Evolutionary conservation across 2,329 filamentous ascomycete species (phyloP).

Genomic region (Peltaster fructicola): DNA sequence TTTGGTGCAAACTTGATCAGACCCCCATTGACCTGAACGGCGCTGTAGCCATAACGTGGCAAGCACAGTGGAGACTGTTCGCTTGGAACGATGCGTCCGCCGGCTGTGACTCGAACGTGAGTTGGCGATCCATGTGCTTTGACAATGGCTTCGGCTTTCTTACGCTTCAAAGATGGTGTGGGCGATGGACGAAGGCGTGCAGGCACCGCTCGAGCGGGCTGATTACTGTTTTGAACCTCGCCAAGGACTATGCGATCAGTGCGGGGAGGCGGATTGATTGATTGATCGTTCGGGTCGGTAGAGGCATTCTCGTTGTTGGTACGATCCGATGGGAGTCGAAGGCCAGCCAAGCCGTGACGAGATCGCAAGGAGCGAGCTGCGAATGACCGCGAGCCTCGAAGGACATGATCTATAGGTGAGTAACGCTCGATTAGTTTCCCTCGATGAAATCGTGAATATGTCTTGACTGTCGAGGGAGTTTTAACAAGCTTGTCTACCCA

Average conservation of each 20-base stretch:
- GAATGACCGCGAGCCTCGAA: conserved; percentile 20
- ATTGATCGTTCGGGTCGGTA: conserved; percentile 6
- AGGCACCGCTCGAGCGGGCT: conserved; percentile 10
- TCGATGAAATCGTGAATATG: too few relatives aligned
- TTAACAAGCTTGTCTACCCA: conserved; percentile 10
- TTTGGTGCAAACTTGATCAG: conserved; percentile 22
- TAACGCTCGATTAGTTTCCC: conserved; percentile 8
- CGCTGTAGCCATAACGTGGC: conserved; percentile 22
- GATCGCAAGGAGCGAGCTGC: conserved; percentile 19
- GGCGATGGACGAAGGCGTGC: conserved; percentile 23
- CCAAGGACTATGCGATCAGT: too few relatives aligned
- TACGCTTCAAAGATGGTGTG: conserved; percentile 32
- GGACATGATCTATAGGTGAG: conserved; percentile 19
- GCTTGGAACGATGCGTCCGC: conserved; percentile 34
- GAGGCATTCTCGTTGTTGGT: conserved; percentile 17
- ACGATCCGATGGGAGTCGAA: conserved; percentile 13
- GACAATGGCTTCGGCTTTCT: conserved; percentile 31
- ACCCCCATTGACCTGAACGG: conserved; percentile 20
- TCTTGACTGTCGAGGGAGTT: conserved; percentile 6
- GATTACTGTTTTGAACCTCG: conserved; percentile 18
- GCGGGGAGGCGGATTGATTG: conserved; percentile 5
- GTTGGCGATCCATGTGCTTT: conserved; percentile 34
- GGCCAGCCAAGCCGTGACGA: conserved; percentile 12
- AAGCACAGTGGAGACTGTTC: conserved; percentile 23
- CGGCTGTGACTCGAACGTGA: conserved; percentile 33